phyloP scores from a whole-genome alignment of 805 yeast genomes.

The Metschnikowia peoriensis region DNA sequence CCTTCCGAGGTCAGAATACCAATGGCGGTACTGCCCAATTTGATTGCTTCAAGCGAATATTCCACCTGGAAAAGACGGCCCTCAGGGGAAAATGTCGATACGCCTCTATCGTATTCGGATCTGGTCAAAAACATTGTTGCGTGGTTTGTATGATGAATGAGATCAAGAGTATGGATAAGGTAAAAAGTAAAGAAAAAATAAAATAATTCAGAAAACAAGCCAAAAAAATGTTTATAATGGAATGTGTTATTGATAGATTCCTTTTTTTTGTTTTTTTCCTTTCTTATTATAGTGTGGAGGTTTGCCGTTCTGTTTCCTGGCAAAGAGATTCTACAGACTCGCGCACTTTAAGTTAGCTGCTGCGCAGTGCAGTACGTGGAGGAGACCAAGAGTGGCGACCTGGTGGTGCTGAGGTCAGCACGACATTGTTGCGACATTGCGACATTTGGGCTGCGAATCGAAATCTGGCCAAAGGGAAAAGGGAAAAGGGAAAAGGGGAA shows the following conservation, averaged over 20 bases:
- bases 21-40: constrained; percentile 96
- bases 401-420: neutral
- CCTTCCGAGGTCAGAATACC: constrained; percentile 96
- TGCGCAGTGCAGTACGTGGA: too few relatives aligned
- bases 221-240: neutral
- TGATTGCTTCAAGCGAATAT: constrained; percentile 95
- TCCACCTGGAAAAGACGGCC: constrained; percentile 98
- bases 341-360: too few relatives aligned
- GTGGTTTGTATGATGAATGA: neutral
- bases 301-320: neutral
- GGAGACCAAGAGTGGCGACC: constrained; percentile 7
- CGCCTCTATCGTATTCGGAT: constrained; percentile 99
- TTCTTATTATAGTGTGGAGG: neutral
- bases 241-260: neutral
- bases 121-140: constrained; percentile 88
- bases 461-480: too few relatives aligned
- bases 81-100: constrained; percentile 97
- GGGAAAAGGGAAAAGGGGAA: too few relatives aligned
- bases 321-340: too few relatives aligned
- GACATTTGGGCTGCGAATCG: constrained; percentile 15
- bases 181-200: neutral
- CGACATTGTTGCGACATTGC: constrained; percentile 7
- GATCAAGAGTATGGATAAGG: neutral
- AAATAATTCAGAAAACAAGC: too few relatives aligned
- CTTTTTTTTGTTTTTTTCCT: too few relatives aligned